These are phyloP conservation scores for Irpex sp. DNA, from an alignment of 1,284 basidiomycete species.

Conservation along the genomic window DNA sequence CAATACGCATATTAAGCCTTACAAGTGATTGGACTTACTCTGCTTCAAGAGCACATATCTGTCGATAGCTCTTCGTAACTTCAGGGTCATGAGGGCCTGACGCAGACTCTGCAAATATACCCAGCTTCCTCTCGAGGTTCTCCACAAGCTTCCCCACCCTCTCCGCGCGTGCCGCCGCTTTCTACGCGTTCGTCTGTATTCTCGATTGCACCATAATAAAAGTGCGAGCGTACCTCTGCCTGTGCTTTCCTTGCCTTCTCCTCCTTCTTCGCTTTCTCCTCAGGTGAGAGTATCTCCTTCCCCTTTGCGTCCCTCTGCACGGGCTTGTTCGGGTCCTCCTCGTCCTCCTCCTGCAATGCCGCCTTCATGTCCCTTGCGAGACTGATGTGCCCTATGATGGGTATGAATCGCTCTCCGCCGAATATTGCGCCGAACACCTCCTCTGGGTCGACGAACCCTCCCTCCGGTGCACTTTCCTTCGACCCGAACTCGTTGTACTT, in stretches of 20 bases:
- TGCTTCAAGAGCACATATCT: constrained; percentile 86
- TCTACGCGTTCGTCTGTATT: constrained; percentile 50
- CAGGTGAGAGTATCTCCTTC: constrained; percentile 79
- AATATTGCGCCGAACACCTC: constrained; percentile 96
- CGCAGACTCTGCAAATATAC: constrained; percentile 94
- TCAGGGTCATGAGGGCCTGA: constrained; percentile 79
- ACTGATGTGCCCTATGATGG: constrained; percentile 87
- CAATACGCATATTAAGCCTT: no score
- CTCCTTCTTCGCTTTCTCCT: constrained; percentile 85
- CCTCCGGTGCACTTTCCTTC: constrained; percentile 84
- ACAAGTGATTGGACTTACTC: no score
- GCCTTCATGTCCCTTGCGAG: constrained; percentile 97
- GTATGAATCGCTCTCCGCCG: constrained; percentile 86
- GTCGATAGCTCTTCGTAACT: constrained; percentile 75
- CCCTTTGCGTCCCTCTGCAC: constrained; percentile 72
- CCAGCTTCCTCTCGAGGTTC: constrained; percentile 88
- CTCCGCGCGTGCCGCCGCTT: constrained; percentile 83
- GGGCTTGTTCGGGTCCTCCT: constrained; percentile 45
- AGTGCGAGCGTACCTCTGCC: constrained; percentile 63
- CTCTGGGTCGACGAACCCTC: constrained; percentile 80
- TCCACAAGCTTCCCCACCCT: constrained; percentile 88
- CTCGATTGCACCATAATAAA: constrained; percentile 9
- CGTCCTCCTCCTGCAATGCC: constrained; percentile 93
- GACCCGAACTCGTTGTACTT: constrained; percentile 96
- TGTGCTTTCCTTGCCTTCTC: constrained; percentile 78